These are phyloP conservation scores for Elsinoe perseae DNA, from an alignment of 2,329 filamentous ascomycete genomes.

Conservation along the genomic window DNA sequence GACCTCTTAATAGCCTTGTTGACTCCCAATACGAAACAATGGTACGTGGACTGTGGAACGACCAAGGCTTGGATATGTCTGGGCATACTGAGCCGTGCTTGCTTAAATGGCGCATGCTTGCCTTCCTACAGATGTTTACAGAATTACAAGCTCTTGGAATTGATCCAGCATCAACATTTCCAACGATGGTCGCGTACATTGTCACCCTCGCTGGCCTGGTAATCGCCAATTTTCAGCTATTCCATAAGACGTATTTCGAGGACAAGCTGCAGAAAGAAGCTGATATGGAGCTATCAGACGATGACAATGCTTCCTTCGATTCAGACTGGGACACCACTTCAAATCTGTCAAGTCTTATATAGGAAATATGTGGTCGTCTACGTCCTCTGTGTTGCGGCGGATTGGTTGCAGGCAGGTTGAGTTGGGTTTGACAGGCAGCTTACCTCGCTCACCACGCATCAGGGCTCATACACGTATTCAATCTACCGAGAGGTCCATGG, in stretches of 20 bases:
- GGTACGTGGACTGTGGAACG: neutral
- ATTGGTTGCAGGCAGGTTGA: slow-evolving; percentile 38
- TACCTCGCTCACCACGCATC: neutral
- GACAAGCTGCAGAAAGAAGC: slow-evolving; percentile 3
- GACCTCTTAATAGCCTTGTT: neutral
- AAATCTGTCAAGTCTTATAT: neutral
- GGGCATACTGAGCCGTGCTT: neutral
- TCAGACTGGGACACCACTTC: neutral
- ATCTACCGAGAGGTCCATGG: slow-evolving; percentile 46
- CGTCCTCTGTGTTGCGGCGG: slow-evolving; percentile 37
- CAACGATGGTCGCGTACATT: slow-evolving; percentile 24
- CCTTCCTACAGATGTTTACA: no score
- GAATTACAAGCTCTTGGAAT: no score
- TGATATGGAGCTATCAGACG: slow-evolving; percentile 17
- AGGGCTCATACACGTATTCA: slow-evolving; percentile 44
- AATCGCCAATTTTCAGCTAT: slow-evolving; percentile 20
- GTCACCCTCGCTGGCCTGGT: slow-evolving; percentile 21
- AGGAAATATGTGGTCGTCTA: slow-evolving; percentile 32
- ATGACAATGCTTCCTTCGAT: slow-evolving; percentile 18
- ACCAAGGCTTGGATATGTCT: neutral
- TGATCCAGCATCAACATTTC: no score
- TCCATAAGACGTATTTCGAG: slow-evolving; percentile 16
- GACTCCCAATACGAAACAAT: neutral
- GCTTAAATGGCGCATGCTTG: neutral
- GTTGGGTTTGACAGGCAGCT: no score